Conservation (phyloP, 2,329 filamentous ascomycete genomes). For the Didymella pinodella region DNA sequence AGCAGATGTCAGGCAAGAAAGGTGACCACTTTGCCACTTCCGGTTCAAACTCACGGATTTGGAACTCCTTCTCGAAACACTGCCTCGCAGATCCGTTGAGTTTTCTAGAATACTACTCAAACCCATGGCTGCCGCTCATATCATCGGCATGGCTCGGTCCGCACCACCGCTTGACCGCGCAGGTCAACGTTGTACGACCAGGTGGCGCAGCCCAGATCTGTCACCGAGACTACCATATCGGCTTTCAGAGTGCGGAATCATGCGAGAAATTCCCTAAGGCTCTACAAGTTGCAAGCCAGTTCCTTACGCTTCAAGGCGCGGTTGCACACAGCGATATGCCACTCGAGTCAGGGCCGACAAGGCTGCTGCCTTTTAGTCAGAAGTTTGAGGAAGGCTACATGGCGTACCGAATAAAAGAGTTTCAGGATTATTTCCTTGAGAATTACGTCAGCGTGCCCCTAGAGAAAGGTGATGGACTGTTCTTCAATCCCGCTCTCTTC, state of each 20-base stretch:
- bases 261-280: slow-evolving; percentile 59
- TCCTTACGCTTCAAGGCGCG: slow-evolving; percentile 69
- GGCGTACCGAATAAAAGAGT: slow-evolving; percentile 63
- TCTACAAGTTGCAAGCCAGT: slow-evolving; percentile 63
- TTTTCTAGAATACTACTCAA: slow-evolving; percentile 67
- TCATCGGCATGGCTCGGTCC: slow-evolving; percentile 67
- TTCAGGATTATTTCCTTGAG: slow-evolving; percentile 62
- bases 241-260: slow-evolving; percentile 63
- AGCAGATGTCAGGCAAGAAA: slow-evolving; percentile 54
- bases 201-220: slow-evolving; percentile 65
- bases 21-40: slow-evolving; percentile 69
- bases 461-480: slow-evolving; percentile 65
- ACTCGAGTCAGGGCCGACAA: slow-evolving; percentile 64
- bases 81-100: slow-evolving; percentile 59
- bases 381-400: slow-evolving; percentile 65
- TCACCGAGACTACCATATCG: slow-evolving; percentile 71
- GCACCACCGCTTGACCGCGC: slow-evolving; percentile 66
- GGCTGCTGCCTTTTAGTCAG: slow-evolving; percentile 69
- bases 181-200: slow-evolving; percentile 69
- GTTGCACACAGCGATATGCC: slow-evolving; percentile 70
- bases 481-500: slow-evolving; percentile 70
- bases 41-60: slow-evolving; percentile 67
- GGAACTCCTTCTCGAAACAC: slow-evolving; percentile 72
- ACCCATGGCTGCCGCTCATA: slow-evolving; percentile 64
- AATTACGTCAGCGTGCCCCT: slow-evolving; percentile 63